A percentile compares a stretch with the other conserved stretches of the same genome.
Conservation (phyloP, 2,329 filamentous ascomycete species). For the Colletotrichum sp. region DNA sequence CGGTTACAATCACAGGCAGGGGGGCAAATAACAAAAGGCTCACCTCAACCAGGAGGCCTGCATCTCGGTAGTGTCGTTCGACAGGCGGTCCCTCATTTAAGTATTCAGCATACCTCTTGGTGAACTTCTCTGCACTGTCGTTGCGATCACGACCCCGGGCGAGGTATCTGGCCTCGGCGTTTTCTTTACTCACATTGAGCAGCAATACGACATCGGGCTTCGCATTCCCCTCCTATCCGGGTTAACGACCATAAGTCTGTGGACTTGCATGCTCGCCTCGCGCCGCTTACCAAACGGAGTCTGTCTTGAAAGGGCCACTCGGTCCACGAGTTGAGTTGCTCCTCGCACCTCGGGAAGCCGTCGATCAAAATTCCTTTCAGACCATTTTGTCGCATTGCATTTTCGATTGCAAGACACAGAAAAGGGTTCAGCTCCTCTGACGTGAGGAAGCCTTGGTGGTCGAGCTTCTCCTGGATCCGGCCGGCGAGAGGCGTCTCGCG, state of each 20-base stretch:
- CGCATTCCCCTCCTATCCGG: neutral
- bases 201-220: neutral
- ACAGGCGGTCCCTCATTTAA: neutral
- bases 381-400: neutral
- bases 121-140: neutral
- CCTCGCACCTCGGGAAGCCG: neutral
- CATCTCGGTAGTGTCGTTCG: neutral
- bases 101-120: neutral
- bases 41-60: neutral
- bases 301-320: neutral
- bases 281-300: neutral
- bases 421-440: neutral
- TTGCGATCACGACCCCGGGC: neutral
- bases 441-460: neutral
- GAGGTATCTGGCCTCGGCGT: neutral
- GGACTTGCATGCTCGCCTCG: neutral
- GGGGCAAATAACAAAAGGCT: neutral
- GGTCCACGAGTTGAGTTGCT: neutral
- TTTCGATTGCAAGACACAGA: neutral
- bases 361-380: neutral
- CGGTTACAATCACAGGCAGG: neutral
- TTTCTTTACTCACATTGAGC: neutral
- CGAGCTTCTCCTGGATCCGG: neutral
- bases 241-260: neutral
- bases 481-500: neutral